Percentiles rank a stretch among this genome's conserved stretches.
Evolutionary conservation across 352 stramenopile species (phyloP).

Genomic region (Pythium chondricola): DNA sequence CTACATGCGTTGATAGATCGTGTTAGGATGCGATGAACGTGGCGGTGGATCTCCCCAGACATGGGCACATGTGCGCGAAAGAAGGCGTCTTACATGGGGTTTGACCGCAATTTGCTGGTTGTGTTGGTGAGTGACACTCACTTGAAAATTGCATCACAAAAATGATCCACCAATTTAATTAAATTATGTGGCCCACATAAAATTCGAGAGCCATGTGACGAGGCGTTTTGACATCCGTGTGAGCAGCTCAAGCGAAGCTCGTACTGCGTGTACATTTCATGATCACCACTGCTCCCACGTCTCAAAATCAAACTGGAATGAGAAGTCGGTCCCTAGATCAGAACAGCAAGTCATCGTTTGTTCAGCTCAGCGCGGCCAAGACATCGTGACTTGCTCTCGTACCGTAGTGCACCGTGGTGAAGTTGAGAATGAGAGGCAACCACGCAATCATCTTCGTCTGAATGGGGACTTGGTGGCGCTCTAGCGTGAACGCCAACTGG

Average conservation of each 20-base stretch:
- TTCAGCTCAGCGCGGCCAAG: background rate
- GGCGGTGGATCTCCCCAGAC: too few relatives aligned
- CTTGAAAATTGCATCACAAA: background rate
- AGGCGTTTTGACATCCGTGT: too few relatives aligned
- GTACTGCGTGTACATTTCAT: too few relatives aligned
- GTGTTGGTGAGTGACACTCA: background rate
- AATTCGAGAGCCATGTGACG: background rate
- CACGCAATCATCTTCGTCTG: slow-evolving; percentile 8
- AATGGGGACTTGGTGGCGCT: slow-evolving; percentile 5
- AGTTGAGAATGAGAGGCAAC: slow-evolving; percentile 8
- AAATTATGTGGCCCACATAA: slow-evolving; percentile 9
- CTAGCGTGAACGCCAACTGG: slow-evolving; percentile 9
- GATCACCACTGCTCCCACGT: background rate
- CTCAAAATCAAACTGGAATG: slow-evolving; percentile 5
- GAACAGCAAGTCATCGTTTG: background rate
- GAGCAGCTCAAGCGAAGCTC: too few relatives aligned
- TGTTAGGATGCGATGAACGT: background rate
- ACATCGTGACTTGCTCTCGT: background rate
- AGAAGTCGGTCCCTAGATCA: slow-evolving; percentile 2
- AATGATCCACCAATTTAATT: background rate
- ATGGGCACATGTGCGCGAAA: background rate
- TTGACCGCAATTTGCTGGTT: background rate
- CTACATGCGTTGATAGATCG: background rate
- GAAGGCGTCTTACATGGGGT: background rate
- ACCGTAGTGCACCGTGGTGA: slow-evolving; percentile 11